Conservation (phyloP, 345 rosid genomes). For the Eutrema yunnanense region DNA sequence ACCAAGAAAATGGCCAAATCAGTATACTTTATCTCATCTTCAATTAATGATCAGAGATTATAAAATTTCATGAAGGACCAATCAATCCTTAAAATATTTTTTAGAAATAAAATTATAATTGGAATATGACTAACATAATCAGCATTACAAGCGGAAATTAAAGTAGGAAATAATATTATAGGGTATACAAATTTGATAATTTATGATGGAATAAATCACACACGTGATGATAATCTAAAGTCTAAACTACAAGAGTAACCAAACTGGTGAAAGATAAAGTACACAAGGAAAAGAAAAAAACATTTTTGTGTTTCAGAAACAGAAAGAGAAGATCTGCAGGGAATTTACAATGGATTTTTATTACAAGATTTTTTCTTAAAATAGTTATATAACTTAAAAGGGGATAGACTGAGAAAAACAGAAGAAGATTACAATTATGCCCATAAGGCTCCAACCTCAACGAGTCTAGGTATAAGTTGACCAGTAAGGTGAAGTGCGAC, state of each 20-base stretch:
- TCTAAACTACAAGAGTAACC: neutral
- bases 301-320: neutral
- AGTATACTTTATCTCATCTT: neutral
- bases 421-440: neutral
- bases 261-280: neutral
- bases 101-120: neutral
- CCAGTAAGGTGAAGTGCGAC: slow-evolving; percentile 88
- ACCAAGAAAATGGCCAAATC: neutral
- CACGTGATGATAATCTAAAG: slow-evolving; percentile 1
- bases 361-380: neutral
- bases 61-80: neutral
- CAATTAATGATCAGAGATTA: neutral
- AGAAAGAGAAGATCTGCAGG: neutral
- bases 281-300: neutral
- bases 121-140: neutral
- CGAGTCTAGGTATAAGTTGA: slow-evolving; percentile 79
- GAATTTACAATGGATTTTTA: slow-evolving; percentile 12
- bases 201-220: neutral
- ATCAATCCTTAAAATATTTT: neutral
- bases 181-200: neutral
- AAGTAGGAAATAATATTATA: neutral
- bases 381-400: neutral
- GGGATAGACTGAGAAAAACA: neutral
- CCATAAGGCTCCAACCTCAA: slow-evolving; percentile 75
- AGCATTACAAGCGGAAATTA: neutral